Percentiles rank a stretch among this genome's conserved stretches.
These are phyloP conservation scores for Dictyophora rubrovolvata DNA, from an alignment of 768 basidiomycete species.

Conservation along the genomic window DNA sequence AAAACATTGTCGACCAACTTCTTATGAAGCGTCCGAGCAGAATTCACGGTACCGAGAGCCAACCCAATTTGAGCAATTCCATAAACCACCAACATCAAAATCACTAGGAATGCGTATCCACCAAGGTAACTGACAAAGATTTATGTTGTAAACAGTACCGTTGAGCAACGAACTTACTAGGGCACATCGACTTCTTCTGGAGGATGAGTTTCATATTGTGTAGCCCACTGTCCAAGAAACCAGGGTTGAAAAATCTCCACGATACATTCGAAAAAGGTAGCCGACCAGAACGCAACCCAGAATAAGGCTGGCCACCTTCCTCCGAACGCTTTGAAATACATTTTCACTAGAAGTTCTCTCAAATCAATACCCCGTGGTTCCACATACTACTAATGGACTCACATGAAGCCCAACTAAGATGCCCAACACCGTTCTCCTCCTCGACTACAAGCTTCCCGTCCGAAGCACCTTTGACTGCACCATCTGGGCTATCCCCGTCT, in stretches of 20 bases:
- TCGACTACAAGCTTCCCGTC: slow-evolving; percentile 15
- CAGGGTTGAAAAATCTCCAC: background rate
- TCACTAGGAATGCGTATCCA: too few relatives aligned
- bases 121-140: too few relatives aligned
- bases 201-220: slow-evolving; percentile 27
- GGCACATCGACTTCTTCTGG: slow-evolving; percentile 21
- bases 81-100: too few relatives aligned
- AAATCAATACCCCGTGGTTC: background rate
- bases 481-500: background rate
- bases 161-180: too few relatives aligned
- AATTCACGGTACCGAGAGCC: background rate
- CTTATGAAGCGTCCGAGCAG: slow-evolving; percentile 18
- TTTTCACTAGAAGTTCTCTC: too few relatives aligned
- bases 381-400: background rate
- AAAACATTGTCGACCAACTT: slow-evolving; percentile 43
- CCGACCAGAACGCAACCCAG: background rate
- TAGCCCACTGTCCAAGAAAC: slow-evolving; percentile 31
- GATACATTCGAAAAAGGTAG: background rate
- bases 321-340: too few relatives aligned
- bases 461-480: too few relatives aligned
- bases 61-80: background rate
- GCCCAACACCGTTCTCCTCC: slow-evolving; percentile 16
- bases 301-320: background rate
- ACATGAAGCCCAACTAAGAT: slow-evolving; percentile 13
- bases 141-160: too few relatives aligned